Conservation (phyloP, 495 filamentous ascomycete genomes). For the Sabuloglossum arenarium region DNA sequence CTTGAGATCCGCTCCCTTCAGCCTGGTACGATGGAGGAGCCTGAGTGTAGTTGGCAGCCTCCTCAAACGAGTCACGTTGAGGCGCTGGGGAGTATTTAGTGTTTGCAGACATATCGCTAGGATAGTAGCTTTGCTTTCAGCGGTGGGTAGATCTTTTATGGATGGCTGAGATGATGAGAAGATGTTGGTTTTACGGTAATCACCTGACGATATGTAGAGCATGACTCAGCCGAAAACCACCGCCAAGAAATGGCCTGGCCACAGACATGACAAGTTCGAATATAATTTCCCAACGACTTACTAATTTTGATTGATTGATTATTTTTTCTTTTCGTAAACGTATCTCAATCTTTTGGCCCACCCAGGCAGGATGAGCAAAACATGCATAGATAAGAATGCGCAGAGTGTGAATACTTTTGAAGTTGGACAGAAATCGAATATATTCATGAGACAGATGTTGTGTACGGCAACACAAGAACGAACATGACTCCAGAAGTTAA, state of each 20-base stretch:
- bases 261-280: no score
- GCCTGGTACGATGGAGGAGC: conserved; percentile 66
- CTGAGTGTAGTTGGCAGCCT: conserved; percentile 39
- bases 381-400: no score
- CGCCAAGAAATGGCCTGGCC: no score
- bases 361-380: no score
- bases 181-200: not conserved
- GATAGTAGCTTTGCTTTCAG: not conserved
- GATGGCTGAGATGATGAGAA: not conserved
- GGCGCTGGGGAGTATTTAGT: conserved; percentile 21
- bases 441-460: not conserved
- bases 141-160: not conserved
- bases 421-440: not conserved
- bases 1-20: conserved; percentile 23
- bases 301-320: no score
- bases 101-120: conserved; percentile 13
- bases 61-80: conserved; percentile 21
- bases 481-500: not conserved
- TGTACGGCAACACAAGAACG: not conserved
- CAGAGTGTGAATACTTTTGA: no score
- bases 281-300: no score
- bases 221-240: no score
- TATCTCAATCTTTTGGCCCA: no score
- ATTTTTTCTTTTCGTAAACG: no score
- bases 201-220: no score